Evolutionary conservation across 495 filamentous ascomycete species (phyloP), one percentile per base, ranked within the genome.

Genomic region (Aspergillus sclerotioniger): DNA sequence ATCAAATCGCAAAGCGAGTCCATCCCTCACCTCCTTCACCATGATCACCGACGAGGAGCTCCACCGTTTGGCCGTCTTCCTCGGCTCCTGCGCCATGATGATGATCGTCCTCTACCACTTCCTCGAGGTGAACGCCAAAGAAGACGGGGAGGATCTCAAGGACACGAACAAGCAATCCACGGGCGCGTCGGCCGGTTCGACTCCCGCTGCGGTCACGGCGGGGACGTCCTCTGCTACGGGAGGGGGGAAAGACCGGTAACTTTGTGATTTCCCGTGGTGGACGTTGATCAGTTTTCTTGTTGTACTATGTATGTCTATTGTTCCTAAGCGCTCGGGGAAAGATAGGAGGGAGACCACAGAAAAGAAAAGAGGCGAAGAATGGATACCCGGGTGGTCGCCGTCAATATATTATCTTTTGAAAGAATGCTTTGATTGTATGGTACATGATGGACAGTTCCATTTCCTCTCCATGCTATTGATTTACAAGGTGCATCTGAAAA

Each of bases 71-170:
- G 92, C 94, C 73, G 86, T 96, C 69, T 93, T 96, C 74, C 89
- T 98, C 56, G 94, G 95, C 75, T 91, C 86, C 43, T 81, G 87
- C 32, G 84, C 94, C 64, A 94, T 97, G 92, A 83, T 96, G 53
- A 84, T 99, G 61, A 96, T 96, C 48, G 85, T 98, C 45, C 75
- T 96, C 17, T 98, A 98, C 81, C 91, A 96, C 76, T 98, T 95
- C 80, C 87, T 99, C 64, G 92, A 97, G 67, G 85, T 97, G 79
- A 98, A 98, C 71, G 85, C 92, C 33, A 75, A 80, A 58, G 84
- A 90, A 46, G 80, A 82, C 25, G 65, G 89, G 53, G 80, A 81
- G n/a, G 63, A 65, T 16, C 35, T 60, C 3, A 43, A 62, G 16
- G 28, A 62, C 21, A 43, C 63, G 13, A 43, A 75, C 33, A 69